Evolutionary conservation across 1,139 yeast species (phyloP).

Genomic region (Meyerozyma sp.): DNA sequence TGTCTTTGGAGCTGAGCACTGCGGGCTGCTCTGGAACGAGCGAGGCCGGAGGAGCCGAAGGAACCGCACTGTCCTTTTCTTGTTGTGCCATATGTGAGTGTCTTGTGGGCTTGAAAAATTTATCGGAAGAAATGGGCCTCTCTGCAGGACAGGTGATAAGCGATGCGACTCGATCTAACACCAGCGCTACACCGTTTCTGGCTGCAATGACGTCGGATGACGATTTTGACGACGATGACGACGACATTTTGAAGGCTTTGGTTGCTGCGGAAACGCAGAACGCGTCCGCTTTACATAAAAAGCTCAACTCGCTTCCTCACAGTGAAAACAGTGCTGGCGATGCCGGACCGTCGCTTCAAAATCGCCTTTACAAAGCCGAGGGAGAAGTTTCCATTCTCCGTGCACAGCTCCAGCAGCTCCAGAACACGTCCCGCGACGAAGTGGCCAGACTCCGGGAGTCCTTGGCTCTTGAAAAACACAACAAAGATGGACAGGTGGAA

Average conservation of each 20-base stretch:
- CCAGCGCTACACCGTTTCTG: neutral
- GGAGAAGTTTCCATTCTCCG: slow-evolving; percentile 79
- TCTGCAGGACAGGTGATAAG: neutral
- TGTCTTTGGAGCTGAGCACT: slow-evolving; percentile 77
- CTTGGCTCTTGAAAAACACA: slow-evolving; percentile 22
- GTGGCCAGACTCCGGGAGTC: slow-evolving; percentile 35
- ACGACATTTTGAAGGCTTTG: slow-evolving; percentile 19
- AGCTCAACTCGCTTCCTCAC: neutral
- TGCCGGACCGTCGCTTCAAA: neutral
- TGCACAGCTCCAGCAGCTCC: slow-evolving; percentile 52
- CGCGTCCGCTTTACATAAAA: neutral
- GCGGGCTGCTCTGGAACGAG: slow-evolving; percentile 82
- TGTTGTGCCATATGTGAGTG: slow-evolving; percentile 17
- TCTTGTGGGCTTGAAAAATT: slow-evolving; percentile 3
- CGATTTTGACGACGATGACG: slow-evolving; percentile 40
- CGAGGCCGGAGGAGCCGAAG: slow-evolving; percentile 54
- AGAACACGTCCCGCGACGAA: slow-evolving; percentile 39
- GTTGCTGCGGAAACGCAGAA: neutral
- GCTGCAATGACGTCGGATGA: slow-evolving; percentile 14
- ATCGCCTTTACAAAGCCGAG: slow-evolving; percentile 43
- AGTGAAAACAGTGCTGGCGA: neutral
- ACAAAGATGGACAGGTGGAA: slow-evolving; percentile 37
- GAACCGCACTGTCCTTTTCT: slow-evolving; percentile 12
- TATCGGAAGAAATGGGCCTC: neutral
- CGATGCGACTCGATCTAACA: neutral